These are phyloP conservation scores for Alnus rubra DNA, from an alignment of 306 rosid genomes.

Conservation along the genomic window DNA sequence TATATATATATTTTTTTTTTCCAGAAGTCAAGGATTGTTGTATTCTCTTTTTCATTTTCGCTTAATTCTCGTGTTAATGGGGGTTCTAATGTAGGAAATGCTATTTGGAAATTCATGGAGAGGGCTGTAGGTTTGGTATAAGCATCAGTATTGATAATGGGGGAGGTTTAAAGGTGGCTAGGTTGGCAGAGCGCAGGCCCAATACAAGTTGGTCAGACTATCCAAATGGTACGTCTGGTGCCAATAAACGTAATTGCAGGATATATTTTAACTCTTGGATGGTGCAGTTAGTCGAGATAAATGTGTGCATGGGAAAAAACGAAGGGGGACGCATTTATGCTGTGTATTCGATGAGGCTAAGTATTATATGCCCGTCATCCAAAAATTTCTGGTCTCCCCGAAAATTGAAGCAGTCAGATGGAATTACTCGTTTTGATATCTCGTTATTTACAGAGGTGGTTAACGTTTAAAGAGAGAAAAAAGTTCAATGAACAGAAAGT, in stretches of 20 bases:
- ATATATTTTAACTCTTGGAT: background rate
- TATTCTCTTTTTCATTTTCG: background rate
- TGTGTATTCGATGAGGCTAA: no score
- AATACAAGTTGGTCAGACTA: background rate
- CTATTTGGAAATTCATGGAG: background rate
- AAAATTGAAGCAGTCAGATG: background rate
- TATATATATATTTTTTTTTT: constrained; percentile 43
- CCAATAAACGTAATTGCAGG: background rate
- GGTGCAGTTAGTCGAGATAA: background rate
- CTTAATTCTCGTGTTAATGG: background rate
- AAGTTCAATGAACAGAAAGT: background rate
- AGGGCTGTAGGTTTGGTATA: constrained; percentile 15
- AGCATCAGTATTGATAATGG: constrained; percentile 11
- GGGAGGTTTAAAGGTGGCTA: background rate
- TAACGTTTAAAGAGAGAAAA: background rate
- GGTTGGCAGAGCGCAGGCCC: background rate
- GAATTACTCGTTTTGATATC: background rate
- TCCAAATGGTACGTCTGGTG: background rate
- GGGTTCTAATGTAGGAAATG: constrained; percentile 20
- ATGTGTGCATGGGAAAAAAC: background rate
- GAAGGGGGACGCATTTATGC: no score
- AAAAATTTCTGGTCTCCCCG: background rate
- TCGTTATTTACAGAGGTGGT: background rate
- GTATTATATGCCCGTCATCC: background rate
- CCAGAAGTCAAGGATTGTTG: constrained; percentile 30